A percentile compares a stretch with the other conserved stretches of the same genome.
Conservation (phyloP, 2,329 filamentous ascomycete genomes). For the Aureobasidium namibiae region DNA sequence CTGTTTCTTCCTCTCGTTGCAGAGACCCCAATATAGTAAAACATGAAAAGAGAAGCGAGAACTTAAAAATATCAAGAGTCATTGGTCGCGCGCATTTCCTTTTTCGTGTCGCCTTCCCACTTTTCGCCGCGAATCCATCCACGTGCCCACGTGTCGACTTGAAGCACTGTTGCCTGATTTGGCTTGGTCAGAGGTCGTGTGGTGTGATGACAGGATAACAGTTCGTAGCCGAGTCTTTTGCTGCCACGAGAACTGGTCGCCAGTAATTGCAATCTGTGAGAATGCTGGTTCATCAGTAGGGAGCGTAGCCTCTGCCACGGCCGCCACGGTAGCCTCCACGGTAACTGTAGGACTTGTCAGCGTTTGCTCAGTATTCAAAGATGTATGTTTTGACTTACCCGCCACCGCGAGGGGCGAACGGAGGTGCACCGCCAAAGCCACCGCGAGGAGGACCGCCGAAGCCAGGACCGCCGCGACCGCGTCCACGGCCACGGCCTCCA, state of each 20-base stretch:
- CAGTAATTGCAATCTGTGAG: not conserved
- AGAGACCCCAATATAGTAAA: not conserved
- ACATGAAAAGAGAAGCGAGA: not conserved
- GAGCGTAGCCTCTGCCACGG: constrained; percentile 29
- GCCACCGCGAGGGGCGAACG: constrained; percentile 29
- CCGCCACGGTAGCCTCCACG: constrained; percentile 28
- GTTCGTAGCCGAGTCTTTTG: not conserved
- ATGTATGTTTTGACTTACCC: constrained; percentile 27
- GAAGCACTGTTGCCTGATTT: not conserved
- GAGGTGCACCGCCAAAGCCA: constrained; percentile 25
- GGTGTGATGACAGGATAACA: not conserved
- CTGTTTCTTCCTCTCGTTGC: not conserved
- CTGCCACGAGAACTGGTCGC: not conserved
- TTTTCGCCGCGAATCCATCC: not conserved
- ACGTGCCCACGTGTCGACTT: not conserved
- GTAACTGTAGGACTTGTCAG: constrained; percentile 20
- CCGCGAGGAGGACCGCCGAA: constrained; percentile 41
- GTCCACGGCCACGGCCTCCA: constrained; percentile 42
- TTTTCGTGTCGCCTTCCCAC: not conserved
- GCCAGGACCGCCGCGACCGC: constrained; percentile 30
- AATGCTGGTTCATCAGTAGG: constrained; percentile 23
- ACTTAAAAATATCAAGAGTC: not conserved
- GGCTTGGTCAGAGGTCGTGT: not conserved
- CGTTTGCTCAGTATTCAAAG: not conserved
- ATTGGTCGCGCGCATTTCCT: not conserved